These are phyloP conservation scores for Onygenales sp. DNA, from an alignment of 2,329 filamentous ascomycete species.

Conservation along the genomic window DNA sequence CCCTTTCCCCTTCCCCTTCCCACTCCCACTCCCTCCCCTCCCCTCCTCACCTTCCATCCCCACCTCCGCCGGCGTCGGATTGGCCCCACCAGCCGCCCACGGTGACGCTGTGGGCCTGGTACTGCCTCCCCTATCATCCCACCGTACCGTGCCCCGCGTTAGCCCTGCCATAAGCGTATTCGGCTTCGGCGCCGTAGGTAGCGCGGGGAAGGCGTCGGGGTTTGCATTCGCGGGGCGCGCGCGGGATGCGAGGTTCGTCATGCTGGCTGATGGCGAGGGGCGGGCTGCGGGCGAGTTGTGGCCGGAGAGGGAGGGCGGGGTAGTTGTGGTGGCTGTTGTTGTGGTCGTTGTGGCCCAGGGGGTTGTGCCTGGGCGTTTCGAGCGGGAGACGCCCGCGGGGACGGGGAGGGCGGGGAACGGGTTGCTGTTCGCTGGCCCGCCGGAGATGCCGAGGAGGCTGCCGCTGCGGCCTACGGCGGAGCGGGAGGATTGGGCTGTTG, in stretches of 20 bases:
- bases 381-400: slow-evolving; percentile 11
- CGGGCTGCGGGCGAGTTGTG: slow-evolving; percentile 4
- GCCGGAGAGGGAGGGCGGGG: neutral
- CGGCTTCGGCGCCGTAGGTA: slow-evolving; percentile 67
- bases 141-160: slow-evolving; percentile 37
- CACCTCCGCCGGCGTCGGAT: slow-evolving; percentile 11
- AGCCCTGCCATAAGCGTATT: slow-evolving; percentile 44
- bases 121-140: slow-evolving; percentile 29
- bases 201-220: slow-evolving; percentile 66
- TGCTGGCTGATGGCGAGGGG: slow-evolving; percentile 5
- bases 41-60: slow-evolving; percentile 11
- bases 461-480: slow-evolving; percentile 53
- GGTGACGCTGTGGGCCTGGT: slow-evolving; percentile 19
- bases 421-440: slow-evolving; percentile 18
- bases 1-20: slow-evolving; percentile 21
- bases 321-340: slow-evolving; percentile 3
- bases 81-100: slow-evolving; percentile 23
- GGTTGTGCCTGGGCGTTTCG: slow-evolving; percentile 5
- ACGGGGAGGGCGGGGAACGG: slow-evolving; percentile 35
- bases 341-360: slow-evolving; percentile 7
- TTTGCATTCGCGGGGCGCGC: slow-evolving; percentile 17
- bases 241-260: slow-evolving; percentile 11
- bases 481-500: slow-evolving; percentile 57
- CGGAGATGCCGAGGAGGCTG: slow-evolving; percentile 28
- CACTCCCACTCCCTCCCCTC: slow-evolving; percentile 5